phyloP scores from a whole-genome alignment of 768 basidiomycete genomes.

The Amanita muscaria region DNA sequence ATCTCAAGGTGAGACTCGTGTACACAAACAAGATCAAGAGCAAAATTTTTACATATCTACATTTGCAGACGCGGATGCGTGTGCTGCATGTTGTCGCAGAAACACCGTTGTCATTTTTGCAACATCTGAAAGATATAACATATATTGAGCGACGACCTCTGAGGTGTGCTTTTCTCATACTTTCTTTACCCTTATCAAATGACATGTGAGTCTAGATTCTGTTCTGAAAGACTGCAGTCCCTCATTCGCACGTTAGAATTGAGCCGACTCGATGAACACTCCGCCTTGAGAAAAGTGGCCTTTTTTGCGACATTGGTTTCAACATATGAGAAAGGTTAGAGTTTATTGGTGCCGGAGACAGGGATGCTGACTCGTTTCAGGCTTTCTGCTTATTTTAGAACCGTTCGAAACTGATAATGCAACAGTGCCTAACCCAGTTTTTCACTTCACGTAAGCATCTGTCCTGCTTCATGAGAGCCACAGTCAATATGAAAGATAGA shows the following conservation, averaged over 20 bases:
- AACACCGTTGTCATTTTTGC: conserved; percentile 92
- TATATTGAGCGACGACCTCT: conserved; percentile 94
- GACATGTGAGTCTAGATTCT: conserved; percentile 55
- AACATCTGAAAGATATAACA: conserved; percentile 97
- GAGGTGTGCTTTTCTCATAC: conserved; percentile 41
- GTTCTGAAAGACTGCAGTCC: conserved; percentile 91
- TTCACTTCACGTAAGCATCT: conserved; percentile 76
- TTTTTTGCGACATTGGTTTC: conserved; percentile 93
- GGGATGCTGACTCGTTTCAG: conserved; percentile 22
- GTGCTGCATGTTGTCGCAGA: conserved; percentile 99
- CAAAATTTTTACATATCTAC: background rate
- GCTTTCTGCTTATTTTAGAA: conserved; percentile 93
- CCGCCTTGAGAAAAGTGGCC: conserved; percentile 90
- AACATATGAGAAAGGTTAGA: conserved; percentile 90
- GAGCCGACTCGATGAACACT: conserved; percentile 83
- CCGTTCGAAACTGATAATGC: conserved; percentile 98
- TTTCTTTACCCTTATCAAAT: background rate
- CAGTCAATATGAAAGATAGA: conserved; percentile 31
- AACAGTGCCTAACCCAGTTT: conserved; percentile 96
- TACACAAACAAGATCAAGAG: background rate
- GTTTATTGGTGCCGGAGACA: background rate
- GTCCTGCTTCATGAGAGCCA: background rate
- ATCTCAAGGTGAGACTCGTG: conserved; percentile 66
- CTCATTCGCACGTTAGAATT: conserved; percentile 89
- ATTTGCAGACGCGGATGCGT: conserved; percentile 84